phyloP scores from a whole-genome alignment of 495 filamentous ascomycete species.

The Penicillium paradoxum region DNA sequence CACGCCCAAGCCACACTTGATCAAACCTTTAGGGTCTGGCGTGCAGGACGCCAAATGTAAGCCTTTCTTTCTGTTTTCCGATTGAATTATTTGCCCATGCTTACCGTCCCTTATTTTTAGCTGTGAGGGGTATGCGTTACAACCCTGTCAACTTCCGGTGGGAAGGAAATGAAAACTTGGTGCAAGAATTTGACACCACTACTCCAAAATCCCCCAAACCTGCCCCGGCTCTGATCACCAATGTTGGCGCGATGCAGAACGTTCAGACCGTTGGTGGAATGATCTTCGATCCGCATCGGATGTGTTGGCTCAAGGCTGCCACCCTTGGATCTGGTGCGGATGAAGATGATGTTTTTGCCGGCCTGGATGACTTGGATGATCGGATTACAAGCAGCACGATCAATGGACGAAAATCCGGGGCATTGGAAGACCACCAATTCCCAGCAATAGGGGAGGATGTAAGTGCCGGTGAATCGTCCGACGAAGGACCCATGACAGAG shows the following conservation, averaged over 20 bases:
- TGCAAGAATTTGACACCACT: constrained; percentile 66
- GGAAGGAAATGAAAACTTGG: constrained; percentile 91
- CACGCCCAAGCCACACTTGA: constrained; percentile 62
- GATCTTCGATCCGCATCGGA: constrained; percentile 94
- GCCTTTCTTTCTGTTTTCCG: constrained; percentile 10
- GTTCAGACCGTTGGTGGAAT: constrained; percentile 91
- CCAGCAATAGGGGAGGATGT: constrained; percentile 49
- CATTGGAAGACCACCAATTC: constrained; percentile 30
- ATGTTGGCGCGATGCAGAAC: constrained; percentile 65
- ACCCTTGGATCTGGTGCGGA: constrained; percentile 42
- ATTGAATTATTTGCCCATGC: background rate
- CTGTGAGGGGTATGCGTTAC: constrained; percentile 90
- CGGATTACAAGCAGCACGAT: constrained; percentile 42
- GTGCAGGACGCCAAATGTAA: constrained; percentile 63
- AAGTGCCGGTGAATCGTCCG: constrained; percentile 45
- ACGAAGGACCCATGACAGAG: constrained; percentile 84
- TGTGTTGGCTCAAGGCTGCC: constrained; percentile 85
- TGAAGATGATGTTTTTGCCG: constrained; percentile 75
- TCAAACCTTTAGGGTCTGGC: constrained; percentile 61
- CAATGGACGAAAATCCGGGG: constrained; percentile 21
- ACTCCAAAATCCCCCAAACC: constrained; percentile 53
- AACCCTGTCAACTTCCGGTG: constrained; percentile 79
- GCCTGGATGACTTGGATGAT: constrained; percentile 63
- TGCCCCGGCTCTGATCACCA: constrained; percentile 89
- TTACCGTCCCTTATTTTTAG: constrained; percentile 37